Conservation (phyloP, 148 eudicot species). For the Dianthus caryophyllus region DNA sequence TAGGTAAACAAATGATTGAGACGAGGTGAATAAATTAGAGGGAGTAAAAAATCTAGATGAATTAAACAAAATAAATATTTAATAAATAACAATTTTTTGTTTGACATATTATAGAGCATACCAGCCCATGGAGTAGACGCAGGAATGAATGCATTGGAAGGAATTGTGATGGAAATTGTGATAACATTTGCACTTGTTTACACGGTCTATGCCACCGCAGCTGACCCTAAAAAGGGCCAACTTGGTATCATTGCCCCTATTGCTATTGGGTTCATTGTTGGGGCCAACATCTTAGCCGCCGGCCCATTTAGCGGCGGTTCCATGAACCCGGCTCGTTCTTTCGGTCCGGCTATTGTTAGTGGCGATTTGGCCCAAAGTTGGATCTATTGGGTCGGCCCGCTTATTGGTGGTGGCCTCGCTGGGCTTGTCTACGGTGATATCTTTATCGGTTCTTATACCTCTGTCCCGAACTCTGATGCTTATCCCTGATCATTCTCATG, state of each 20-base stretch:
- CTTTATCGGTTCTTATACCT: constrained; percentile 37
- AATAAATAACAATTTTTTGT: no score
- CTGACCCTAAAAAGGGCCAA: constrained; percentile 81
- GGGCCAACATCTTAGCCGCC: constrained; percentile 78
- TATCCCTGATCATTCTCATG: constrained; percentile 13
- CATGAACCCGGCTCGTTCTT: constrained; percentile 91
- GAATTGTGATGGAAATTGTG: constrained; percentile 69
- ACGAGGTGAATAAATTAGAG: no score
- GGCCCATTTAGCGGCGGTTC: constrained; percentile 88
- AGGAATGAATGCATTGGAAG: constrained; percentile 52
- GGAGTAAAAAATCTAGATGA: no score
- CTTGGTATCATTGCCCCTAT: constrained; percentile 70
- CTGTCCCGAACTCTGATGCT: constrained; percentile 15
- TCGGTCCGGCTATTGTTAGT: constrained; percentile 64
- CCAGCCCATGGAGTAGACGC: constrained; percentile 62
- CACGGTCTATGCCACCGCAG: constrained; percentile 88
- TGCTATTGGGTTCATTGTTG: constrained; percentile 83
- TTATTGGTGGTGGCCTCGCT: constrained; percentile 78
- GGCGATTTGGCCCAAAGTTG: constrained; percentile 59
- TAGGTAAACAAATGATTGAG: no score
- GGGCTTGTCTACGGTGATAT: constrained; percentile 76
- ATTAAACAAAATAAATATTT: no score
- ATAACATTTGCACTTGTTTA: constrained; percentile 76
- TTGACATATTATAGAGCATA: constrained; percentile 32
- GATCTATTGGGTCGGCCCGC: constrained; percentile 92